phyloP scores from a whole-genome alignment of 2,329 filamentous ascomycete species.

The Mycosphaerella sp. region DNA sequence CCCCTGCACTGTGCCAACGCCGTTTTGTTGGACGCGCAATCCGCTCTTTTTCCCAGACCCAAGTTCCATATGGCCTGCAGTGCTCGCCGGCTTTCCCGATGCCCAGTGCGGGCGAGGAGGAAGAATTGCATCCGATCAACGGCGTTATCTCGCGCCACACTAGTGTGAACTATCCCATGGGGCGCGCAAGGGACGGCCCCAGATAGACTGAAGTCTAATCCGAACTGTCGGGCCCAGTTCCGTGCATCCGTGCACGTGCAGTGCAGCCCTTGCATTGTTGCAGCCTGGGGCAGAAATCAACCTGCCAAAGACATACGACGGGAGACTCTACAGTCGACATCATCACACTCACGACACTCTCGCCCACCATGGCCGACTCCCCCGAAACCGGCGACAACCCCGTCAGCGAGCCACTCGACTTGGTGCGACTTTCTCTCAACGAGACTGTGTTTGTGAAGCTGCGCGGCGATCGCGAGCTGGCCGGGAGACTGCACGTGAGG shows the following conservation, averaged over 20 bases:
- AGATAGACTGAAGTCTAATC: too few relatives aligned
- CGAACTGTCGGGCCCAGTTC: too few relatives aligned
- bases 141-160: neutral
- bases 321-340: neutral
- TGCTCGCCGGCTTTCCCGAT: constrained; percentile 17
- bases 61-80: constrained; percentile 19
- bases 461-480: constrained; percentile 88
- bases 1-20: constrained; percentile 15
- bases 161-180: constrained; percentile 18
- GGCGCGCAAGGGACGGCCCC: neutral
- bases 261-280: too few relatives aligned
- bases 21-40: neutral
- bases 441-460: constrained; percentile 97
- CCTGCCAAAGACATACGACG: too few relatives aligned
- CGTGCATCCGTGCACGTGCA: too few relatives aligned
- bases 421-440: constrained; percentile 89
- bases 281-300: too few relatives aligned
- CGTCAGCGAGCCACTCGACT: constrained; percentile 86
- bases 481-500: constrained; percentile 86
- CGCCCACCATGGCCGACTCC: constrained; percentile 66
- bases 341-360: neutral
- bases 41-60: constrained; percentile 20
- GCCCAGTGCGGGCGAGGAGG: constrained; percentile 25
- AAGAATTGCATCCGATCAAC: constrained; percentile 20
- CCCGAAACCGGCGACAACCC: constrained; percentile 55